A percentile compares a stretch with the other conserved stretches of the same genome.
Evolutionary conservation across 441 rosid species (phyloP).

Genomic region (Arabidopsis hybrid): DNA sequence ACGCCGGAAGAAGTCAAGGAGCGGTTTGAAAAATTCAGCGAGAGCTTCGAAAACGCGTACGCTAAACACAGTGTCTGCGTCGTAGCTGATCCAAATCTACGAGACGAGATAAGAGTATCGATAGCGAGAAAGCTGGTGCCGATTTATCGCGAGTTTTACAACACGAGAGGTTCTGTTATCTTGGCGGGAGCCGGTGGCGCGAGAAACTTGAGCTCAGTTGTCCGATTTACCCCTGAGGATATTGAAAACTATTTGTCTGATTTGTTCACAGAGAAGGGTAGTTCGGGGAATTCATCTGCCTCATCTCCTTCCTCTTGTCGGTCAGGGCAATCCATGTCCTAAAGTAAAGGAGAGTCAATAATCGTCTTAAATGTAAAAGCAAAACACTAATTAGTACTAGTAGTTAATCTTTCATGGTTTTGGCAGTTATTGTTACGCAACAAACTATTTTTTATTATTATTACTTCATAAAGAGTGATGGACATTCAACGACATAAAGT

Average conservation of each 20-base stretch:
- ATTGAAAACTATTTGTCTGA: conserved; percentile 58
- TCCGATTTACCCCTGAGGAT: conserved; percentile 70
- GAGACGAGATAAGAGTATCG: conserved; percentile 63
- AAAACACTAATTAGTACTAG: conserved; percentile 22
- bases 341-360: background rate
- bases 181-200: conserved; percentile 36
- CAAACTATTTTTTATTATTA: background rate
- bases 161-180: conserved; percentile 42
- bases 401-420: conserved; percentile 6
- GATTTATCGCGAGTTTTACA: conserved; percentile 64
- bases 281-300: background rate
- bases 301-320: conserved; percentile 38
- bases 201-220: conserved; percentile 34
- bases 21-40: conserved; percentile 55
- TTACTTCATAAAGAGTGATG: background rate
- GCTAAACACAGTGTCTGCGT: conserved; percentile 52
- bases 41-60: conserved; percentile 60
- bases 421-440: background rate
- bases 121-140: conserved; percentile 55
- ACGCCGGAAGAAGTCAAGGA: conserved; percentile 57
- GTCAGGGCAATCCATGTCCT: conserved; percentile 18
- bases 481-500: conserved; percentile 26
- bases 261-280: conserved; percentile 48
- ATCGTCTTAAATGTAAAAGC: conserved; percentile 30
- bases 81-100: conserved; percentile 57